These are phyloP conservation scores for Plasmopara viticola DNA, from an alignment of 352 stramenopile genomes.

Conservation along the genomic window DNA sequence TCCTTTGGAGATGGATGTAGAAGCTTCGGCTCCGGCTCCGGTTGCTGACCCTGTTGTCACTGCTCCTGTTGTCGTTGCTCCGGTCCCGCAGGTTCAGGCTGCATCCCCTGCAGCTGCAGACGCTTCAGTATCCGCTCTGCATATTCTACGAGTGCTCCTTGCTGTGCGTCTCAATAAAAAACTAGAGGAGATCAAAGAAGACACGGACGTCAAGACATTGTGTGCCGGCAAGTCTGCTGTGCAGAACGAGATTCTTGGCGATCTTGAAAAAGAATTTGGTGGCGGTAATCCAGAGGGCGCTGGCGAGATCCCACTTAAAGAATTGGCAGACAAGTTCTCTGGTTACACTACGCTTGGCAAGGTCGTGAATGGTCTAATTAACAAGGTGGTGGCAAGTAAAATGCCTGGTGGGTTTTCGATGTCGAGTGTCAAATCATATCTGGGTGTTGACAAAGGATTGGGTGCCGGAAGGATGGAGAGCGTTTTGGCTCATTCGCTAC, in stretches of 20 bases:
- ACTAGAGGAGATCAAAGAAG: conserved; percentile 55
- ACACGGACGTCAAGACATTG: conserved; percentile 74
- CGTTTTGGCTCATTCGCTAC: conserved; percentile 64
- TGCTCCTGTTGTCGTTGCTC: conserved; percentile 22
- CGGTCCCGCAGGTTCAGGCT: conserved; percentile 19
- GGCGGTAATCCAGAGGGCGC: conserved; percentile 54
- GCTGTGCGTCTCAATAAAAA: conserved; percentile 73
- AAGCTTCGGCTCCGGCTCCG: conserved; percentile 3
- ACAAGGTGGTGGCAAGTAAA: conserved; percentile 73
- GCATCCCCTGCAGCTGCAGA: conserved; percentile 32
- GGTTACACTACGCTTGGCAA: conserved; percentile 70
- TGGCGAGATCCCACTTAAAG: conserved; percentile 67
- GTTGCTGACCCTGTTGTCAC: neutral
- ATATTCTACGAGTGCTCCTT: conserved; percentile 70
- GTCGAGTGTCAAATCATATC: conserved; percentile 70
- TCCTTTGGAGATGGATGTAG: conserved; percentile 23
- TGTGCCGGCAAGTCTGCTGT: conserved; percentile 80
- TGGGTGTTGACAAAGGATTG: conserved; percentile 49
- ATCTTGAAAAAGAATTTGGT: conserved; percentile 85
- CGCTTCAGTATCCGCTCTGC: conserved; percentile 50
- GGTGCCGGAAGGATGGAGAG: conserved; percentile 66
- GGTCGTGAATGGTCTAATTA: conserved; percentile 51
- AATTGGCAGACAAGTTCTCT: conserved; percentile 60
- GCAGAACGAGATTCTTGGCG: conserved; percentile 85
- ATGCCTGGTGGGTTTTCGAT: conserved; percentile 84